phyloP scores from a whole-genome alignment of 1,284 basidiomycete species.

The Sutorius eximius region DNA sequence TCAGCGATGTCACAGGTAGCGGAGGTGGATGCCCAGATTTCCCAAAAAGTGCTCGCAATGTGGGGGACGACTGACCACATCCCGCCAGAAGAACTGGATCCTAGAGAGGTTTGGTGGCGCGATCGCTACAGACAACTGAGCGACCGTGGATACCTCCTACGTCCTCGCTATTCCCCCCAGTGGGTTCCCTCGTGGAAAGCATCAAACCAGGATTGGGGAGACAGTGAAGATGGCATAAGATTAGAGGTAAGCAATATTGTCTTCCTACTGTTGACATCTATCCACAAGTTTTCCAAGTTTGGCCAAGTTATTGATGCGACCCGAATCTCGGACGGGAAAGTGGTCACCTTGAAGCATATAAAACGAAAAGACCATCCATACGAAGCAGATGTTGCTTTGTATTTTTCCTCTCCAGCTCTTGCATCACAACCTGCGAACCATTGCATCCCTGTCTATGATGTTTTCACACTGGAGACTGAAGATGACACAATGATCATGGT shows the following conservation, averaged over 20 bases:
- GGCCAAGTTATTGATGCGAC: conserved; percentile 35
- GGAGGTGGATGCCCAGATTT: not conserved
- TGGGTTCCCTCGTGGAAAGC: conserved; percentile 40
- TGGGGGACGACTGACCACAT: conserved; percentile 1
- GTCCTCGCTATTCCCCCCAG: conserved; percentile 36
- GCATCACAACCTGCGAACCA: conserved; percentile 31
- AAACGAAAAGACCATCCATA: conserved; percentile 10
- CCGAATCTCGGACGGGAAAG: conserved; percentile 28
- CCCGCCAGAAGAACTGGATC: conserved; percentile 10
- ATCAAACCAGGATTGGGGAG: conserved; percentile 3
- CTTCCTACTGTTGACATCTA: not conserved
- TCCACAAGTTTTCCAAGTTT: conserved; percentile 1
- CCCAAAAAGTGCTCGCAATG: not conserved
- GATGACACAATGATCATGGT: conserved; percentile 23
- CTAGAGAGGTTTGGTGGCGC: conserved; percentile 16
- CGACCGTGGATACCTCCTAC: conserved; percentile 37
- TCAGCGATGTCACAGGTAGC: conserved; percentile 3
- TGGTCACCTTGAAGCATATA: conserved; percentile 4
- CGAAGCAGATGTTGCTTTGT: conserved; percentile 30
- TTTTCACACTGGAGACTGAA: conserved; percentile 19
- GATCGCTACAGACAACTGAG: conserved; percentile 26
- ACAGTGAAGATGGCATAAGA: conserved; percentile 5
- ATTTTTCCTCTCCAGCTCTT: conserved; percentile 21
- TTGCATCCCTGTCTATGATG: conserved; percentile 38
- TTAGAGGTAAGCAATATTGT: not conserved